phyloP scores from a whole-genome alignment of 345 rosid species.

The Murraya koenigii region DNA sequence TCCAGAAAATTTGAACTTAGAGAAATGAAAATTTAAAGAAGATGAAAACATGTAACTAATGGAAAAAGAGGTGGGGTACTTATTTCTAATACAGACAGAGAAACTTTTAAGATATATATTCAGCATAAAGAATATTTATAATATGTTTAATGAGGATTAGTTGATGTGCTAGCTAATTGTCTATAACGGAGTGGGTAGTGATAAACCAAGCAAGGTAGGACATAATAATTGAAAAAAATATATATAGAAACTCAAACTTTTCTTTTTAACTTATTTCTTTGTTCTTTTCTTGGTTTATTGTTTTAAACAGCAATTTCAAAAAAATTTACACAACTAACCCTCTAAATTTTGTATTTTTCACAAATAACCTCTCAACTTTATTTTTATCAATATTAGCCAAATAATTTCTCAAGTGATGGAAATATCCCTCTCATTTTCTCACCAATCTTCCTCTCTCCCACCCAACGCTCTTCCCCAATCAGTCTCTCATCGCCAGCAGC shows the following conservation, averaged over 20 bases:
- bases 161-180: not conserved
- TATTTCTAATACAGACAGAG: not conserved
- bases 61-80: not conserved
- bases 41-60: no score
- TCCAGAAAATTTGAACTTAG: not conserved
- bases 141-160: conserved; percentile 4
- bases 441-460: no score
- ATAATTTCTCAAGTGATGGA: no score
- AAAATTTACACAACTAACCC: no score
- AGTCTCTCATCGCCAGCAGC: no score
- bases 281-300: not conserved
- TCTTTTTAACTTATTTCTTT: not conserved
- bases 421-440: no score
- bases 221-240: no score
- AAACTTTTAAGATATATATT: no score
- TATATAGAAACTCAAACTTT: not conserved
- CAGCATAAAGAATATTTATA: not conserved
- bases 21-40: not conserved
- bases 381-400: no score
- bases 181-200: conserved; percentile 23
- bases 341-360: no score
- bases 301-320: not conserved
- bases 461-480: no score
- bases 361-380: no score
- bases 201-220: not conserved